Evolutionary conservation across 176 grass and related monocot genomes (phyloP).

Genomic region (Elymus sibiricus): DNA sequence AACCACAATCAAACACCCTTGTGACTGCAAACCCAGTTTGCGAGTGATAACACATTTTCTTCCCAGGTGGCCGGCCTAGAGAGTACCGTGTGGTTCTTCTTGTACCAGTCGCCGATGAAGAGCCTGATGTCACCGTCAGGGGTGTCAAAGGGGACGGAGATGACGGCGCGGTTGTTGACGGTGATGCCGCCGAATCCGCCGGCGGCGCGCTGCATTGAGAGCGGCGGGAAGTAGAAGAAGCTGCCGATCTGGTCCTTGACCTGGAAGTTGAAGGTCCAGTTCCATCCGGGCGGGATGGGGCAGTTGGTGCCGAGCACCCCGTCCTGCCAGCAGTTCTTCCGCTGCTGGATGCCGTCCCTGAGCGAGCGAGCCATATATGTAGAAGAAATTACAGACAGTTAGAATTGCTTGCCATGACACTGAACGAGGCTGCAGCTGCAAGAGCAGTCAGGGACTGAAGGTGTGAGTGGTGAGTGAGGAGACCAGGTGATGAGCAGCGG

Average conservation of each 20-base stretch:
- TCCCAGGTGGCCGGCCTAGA: too few relatives aligned
- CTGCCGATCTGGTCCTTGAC: conserved; percentile 97
- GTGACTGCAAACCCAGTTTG: background rate
- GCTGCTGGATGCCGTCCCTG: conserved; percentile 80
- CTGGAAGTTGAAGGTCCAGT: conserved; percentile 97
- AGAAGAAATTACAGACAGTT: too few relatives aligned
- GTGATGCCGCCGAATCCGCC: conserved; percentile 85
- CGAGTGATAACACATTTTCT: too few relatives aligned
- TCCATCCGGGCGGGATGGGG: conserved; percentile 85
- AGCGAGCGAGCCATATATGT: too few relatives aligned
- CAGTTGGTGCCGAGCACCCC: conserved; percentile 88
- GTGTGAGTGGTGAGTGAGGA: background rate
- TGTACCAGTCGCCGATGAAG: conserved; percentile 96
- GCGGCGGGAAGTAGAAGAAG: conserved; percentile 97
- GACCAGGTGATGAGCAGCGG: conserved; percentile 82
- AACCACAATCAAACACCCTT: background rate
- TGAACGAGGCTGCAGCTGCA: background rate
- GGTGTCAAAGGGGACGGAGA: conserved; percentile 71
- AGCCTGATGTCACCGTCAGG: conserved; percentile 72
- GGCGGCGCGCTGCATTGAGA: conserved; percentile 64
- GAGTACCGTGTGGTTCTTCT: conserved; percentile 71
- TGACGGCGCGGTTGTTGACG: conserved; percentile 69
- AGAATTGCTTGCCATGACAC: background rate
- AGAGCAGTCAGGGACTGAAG: too few relatives aligned
- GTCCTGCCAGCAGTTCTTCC: conserved; percentile 90